Evolutionary conservation across 2,329 filamentous ascomycete genomes (phyloP).

Genomic region (Pseudogymnoascus sp.): DNA sequence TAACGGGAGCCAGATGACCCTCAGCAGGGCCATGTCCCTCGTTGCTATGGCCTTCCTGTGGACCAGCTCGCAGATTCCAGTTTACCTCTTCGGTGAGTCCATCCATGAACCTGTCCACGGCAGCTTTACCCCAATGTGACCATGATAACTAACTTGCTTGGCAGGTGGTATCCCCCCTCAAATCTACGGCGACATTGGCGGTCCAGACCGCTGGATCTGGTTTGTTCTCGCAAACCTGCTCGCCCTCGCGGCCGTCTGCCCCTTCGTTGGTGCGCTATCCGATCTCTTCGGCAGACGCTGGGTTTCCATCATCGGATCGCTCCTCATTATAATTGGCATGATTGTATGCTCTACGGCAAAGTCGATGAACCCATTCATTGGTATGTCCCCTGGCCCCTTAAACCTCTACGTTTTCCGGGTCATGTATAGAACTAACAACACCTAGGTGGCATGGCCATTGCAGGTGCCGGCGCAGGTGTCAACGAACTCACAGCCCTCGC

Average conservation of each 20-base stretch:
- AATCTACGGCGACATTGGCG: conserved; percentile 49
- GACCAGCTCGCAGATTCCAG: conserved; percentile 51
- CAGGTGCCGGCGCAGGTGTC: conserved; percentile 57
- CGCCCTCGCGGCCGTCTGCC: conserved; percentile 47
- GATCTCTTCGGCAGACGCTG: conserved; percentile 55
- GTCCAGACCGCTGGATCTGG: conserved; percentile 33
- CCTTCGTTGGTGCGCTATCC: conserved; percentile 58
- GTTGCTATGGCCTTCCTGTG: conserved; percentile 52
- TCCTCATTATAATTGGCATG: conserved; percentile 49
- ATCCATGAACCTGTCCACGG: neutral
- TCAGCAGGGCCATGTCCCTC: conserved; percentile 42
- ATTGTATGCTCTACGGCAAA: conserved; percentile 50
- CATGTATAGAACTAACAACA: conserved; percentile 9
- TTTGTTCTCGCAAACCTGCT: conserved; percentile 42
- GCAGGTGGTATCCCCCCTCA: conserved; percentile 38
- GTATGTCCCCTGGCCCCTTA: conserved; percentile 28
- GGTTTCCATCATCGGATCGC: conserved; percentile 46
- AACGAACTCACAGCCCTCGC: conserved; percentile 62
- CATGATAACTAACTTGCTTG: conserved; percentile 2
- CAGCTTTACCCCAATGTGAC: neutral
- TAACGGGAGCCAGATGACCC: conserved; percentile 31
- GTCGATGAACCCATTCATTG: conserved; percentile 53
- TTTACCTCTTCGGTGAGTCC: conserved; percentile 39
- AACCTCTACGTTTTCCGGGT: neutral
- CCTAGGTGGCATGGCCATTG: conserved; percentile 41